Evolutionary conservation across 202 grass and related monocot genomes (phyloP).

Genomic region (Saccharum hybrid): DNA sequence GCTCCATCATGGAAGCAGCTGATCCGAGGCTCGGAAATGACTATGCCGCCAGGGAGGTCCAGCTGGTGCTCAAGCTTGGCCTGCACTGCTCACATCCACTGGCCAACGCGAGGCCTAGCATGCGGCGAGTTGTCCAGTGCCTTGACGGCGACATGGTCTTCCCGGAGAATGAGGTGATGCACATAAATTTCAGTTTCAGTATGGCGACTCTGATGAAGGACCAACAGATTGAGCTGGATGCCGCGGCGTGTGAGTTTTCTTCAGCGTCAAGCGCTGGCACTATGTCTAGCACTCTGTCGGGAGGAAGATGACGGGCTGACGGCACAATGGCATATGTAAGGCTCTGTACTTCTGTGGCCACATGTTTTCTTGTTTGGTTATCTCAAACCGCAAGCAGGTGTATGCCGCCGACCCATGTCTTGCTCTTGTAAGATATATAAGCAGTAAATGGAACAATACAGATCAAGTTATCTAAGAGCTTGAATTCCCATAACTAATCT

Average conservation of each 20-base stretch:
- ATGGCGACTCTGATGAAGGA: slow-evolving; percentile 8
- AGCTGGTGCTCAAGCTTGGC: slow-evolving; percentile 54
- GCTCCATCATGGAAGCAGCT: slow-evolving; percentile 21
- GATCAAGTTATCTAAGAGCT: background rate
- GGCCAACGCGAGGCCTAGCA: slow-evolving; percentile 44
- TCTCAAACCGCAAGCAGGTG: background rate
- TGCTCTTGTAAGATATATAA: no score
- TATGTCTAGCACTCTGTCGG: slow-evolving; percentile 37
- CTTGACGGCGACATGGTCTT: slow-evolving; percentile 39
- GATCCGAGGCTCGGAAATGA: slow-evolving; percentile 37
- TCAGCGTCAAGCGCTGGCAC: slow-evolving; percentile 33
- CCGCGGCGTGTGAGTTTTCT: slow-evolving; percentile 7
- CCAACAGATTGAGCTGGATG: background rate
- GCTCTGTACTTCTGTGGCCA: background rate
- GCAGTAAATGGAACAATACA: background rate
- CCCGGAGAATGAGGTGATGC: slow-evolving; percentile 8
- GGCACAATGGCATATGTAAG: background rate
- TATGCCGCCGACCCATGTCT: no score
- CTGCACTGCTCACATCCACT: slow-evolving; percentile 53
- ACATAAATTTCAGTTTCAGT: background rate
- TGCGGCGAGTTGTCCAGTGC: slow-evolving; percentile 45
- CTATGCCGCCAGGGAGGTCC: slow-evolving; percentile 21
- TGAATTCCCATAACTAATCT: background rate
- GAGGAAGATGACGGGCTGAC: slow-evolving; percentile 25
- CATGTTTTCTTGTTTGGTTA: background rate